Conservation (phyloP, 1,284 basidiomycete genomes). For the Ustilago tritici region DNA sequence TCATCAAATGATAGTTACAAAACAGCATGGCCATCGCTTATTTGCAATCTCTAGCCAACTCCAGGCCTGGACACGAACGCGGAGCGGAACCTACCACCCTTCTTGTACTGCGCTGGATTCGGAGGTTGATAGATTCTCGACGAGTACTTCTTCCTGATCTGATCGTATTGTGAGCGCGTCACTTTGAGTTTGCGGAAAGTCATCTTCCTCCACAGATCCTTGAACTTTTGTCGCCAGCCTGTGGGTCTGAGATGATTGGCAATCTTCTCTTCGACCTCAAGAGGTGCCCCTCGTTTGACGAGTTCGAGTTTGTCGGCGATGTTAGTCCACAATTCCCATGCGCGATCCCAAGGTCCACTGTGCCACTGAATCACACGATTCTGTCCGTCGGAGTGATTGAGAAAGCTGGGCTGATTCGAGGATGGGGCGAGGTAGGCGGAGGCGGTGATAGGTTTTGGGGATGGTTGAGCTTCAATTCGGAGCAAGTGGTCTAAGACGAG, state of each 20-base stretch:
- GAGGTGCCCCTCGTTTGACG: slow-evolving; percentile 7
- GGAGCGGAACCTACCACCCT: not conserved
- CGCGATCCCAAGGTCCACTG: slow-evolving; percentile 27
- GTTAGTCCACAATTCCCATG: slow-evolving; percentile 8
- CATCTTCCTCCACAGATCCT: slow-evolving; percentile 15
- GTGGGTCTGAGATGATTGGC: slow-evolving; percentile 17
- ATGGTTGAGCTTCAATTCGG: not conserved
- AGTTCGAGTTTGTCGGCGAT: slow-evolving; percentile 1
- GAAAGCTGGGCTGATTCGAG: not conserved
- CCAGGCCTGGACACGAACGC: not conserved
- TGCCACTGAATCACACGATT: not conserved
- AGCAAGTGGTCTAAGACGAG: not conserved
- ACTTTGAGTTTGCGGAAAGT: slow-evolving; percentile 15
- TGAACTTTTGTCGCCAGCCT: slow-evolving; percentile 16
- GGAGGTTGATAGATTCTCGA: not conserved
- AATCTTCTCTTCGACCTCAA: slow-evolving; percentile 1
- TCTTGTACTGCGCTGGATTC: not conserved
- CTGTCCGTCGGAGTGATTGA: not conserved
- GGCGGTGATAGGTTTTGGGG: not conserved
- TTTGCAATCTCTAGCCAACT: not conserved
- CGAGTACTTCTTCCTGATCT: slow-evolving; percentile 14
- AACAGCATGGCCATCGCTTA: slow-evolving; percentile 1
- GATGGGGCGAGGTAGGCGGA: not conserved
- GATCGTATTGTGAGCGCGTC: not conserved
- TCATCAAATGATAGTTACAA: not conserved